Conservation (phyloP, 805 yeast genomes). For the Candida dajiaensis region DNA sequence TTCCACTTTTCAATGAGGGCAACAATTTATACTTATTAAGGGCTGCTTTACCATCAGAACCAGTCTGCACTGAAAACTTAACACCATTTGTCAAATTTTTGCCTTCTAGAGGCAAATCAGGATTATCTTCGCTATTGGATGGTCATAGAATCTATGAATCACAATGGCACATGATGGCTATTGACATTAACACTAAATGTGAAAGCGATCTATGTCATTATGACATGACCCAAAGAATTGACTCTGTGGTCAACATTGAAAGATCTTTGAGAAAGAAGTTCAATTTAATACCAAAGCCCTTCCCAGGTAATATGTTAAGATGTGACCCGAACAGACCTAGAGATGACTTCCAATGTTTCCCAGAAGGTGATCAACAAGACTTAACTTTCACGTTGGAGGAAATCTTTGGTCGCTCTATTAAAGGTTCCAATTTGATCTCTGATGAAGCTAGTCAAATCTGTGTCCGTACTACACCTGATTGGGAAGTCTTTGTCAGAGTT, state of each 20-base stretch:
- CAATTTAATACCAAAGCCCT: slow-evolving; percentile 78
- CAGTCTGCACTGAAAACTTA: slow-evolving; percentile 92
- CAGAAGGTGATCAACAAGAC: slow-evolving; percentile 46
- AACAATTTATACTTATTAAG: slow-evolving; percentile 53
- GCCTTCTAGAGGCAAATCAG: slow-evolving; percentile 90
- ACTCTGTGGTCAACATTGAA: slow-evolving; percentile 66
- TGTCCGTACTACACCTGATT: slow-evolving; percentile 37
- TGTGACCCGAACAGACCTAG: slow-evolving; percentile 64
- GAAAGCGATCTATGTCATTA: slow-evolving; percentile 38
- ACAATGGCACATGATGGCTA: slow-evolving; percentile 89
- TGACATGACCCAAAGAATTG: slow-evolving; percentile 59
- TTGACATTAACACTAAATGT: slow-evolving; percentile 65
- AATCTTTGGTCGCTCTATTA: slow-evolving; percentile 63
- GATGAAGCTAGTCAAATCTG: slow-evolving; percentile 36
- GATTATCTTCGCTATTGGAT: slow-evolving; percentile 76
- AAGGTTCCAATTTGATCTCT: slow-evolving; percentile 60
- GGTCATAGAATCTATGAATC: slow-evolving; percentile 91
- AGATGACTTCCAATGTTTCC: slow-evolving; percentile 73
- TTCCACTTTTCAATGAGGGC: slow-evolving; percentile 24
- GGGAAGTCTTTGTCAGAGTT: slow-evolving; percentile 38
- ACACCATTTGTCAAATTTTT: slow-evolving; percentile 87
- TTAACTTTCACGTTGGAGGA: slow-evolving; percentile 50
- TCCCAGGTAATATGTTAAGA: slow-evolving; percentile 57
- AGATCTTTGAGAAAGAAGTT: slow-evolving; percentile 55
- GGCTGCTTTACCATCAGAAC: slow-evolving; percentile 91